Evolutionary conservation across 306 rosid species (phyloP).

Genomic region (Trichosanthes truncata): DNA sequence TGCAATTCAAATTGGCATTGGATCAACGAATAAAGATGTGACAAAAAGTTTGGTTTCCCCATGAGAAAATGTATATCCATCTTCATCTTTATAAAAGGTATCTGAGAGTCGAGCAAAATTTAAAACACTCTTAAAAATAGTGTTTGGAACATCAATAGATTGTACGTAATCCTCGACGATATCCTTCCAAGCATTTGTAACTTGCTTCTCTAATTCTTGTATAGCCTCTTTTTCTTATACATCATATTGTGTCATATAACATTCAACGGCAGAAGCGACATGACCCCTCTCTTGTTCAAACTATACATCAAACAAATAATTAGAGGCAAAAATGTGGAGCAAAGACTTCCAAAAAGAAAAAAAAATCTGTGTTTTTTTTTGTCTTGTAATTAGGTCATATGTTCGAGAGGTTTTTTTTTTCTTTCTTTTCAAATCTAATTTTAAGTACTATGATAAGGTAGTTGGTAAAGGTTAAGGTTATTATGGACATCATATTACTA

Average conservation of each 20-base stretch:
- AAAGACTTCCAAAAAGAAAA: no score
- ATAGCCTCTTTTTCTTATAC: neutral
- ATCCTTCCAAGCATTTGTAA: conserved; percentile 7
- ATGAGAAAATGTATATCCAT: neutral
- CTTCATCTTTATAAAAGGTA: neutral
- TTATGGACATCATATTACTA: no score
- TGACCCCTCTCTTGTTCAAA: conserved; percentile 8
- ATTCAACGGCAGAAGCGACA: neutral
- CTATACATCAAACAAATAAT: neutral
- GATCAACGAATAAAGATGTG: neutral
- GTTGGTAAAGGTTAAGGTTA: no score
- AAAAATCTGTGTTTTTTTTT: no score
- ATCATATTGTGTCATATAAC: conserved; percentile 5
- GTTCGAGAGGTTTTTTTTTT: no score
- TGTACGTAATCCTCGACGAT: neutral
- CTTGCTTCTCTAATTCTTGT: neutral
- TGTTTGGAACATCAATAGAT: neutral
- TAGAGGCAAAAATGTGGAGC: neutral
- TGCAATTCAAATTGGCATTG: neutral
- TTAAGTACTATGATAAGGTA: no score
- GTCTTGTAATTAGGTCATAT: no score
- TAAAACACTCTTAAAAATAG: neutral
- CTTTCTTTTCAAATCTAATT: no score
- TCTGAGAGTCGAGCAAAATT: neutral
- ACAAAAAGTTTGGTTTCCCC: neutral